Conservation (phyloP, 2,329 filamentous ascomycete genomes). For the Bipolaris victoriae region DNA sequence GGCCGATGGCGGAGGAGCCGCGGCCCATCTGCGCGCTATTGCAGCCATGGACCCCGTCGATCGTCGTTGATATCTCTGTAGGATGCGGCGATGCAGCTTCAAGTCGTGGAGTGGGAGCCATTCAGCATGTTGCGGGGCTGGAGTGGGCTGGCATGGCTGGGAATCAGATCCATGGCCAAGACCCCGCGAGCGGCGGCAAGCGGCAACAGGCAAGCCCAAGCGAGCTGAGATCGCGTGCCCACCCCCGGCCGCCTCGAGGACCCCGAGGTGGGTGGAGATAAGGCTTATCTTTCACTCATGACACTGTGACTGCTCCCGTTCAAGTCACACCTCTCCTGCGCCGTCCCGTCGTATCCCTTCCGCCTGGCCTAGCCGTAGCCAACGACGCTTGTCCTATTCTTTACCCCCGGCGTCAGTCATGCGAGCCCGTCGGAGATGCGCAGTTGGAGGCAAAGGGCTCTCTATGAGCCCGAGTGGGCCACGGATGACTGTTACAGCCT, state of each 20-base stretch:
- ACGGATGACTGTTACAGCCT: slow-evolving; percentile 26
- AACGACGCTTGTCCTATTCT: slow-evolving; percentile 25
- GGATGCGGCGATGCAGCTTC: no score
- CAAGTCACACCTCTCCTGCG: slow-evolving; percentile 19
- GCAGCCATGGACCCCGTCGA: background rate
- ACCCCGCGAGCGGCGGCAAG: slow-evolving; percentile 30
- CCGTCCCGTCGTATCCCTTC: slow-evolving; percentile 11
- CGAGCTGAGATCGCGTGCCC: slow-evolving; percentile 12
- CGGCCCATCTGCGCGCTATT: background rate
- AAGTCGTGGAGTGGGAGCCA: background rate
- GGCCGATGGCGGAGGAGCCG: slow-evolving; percentile 28
- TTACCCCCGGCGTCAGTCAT: slow-evolving; percentile 23
- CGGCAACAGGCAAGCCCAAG: slow-evolving; percentile 4
- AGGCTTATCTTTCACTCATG: slow-evolving; percentile 27
- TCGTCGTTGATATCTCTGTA: background rate
- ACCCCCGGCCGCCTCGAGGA: background rate
- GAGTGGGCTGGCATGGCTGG: background rate
- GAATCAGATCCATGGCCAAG: slow-evolving; percentile 23
- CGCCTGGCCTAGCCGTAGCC: slow-evolving; percentile 24
- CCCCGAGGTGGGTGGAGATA: slow-evolving; percentile 11
- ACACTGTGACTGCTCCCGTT: slow-evolving; percentile 21
- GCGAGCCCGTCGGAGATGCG: slow-evolving; percentile 28
- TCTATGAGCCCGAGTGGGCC: slow-evolving; percentile 15
- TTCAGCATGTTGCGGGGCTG: slow-evolving; percentile 1
- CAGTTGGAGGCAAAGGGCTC: slow-evolving; percentile 4